These are phyloP conservation scores for Perilla frutescens DNA, from an alignment of 257 asterid species.

Conservation along the genomic window DNA sequence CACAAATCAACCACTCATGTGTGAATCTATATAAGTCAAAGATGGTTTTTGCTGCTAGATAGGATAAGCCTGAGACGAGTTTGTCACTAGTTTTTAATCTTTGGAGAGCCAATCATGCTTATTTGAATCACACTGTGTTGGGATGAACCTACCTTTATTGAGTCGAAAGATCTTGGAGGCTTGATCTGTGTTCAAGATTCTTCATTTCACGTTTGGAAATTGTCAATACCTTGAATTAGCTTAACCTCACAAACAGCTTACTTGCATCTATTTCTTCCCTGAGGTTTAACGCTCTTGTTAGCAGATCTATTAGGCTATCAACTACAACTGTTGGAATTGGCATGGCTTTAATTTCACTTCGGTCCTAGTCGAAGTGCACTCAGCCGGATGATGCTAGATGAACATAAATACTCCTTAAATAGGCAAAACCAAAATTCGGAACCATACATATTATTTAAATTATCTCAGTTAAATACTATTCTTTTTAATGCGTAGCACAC, in stretches of 20 bases:
- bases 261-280: not conserved
- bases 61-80: not conserved
- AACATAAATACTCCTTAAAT: not conserved
- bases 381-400: not conserved
- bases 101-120: not conserved
- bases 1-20: not conserved
- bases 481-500: not conserved
- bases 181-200: not conserved
- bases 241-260: not conserved
- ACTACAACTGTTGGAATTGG: not conserved
- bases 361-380: not conserved
- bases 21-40: not conserved
- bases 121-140: not conserved
- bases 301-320: not conserved
- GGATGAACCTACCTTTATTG: not conserved
- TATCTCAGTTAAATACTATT: not conserved
- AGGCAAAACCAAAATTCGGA: not conserved
- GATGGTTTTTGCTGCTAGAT: not conserved
- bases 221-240: not conserved
- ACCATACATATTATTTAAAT: not conserved
- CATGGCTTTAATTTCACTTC: not conserved
- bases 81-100: not conserved
- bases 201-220: not conserved
- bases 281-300: not conserved
- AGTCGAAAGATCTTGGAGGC: slow-evolving; percentile 9